Base-by-base conservation (phyloP, 257 asterid genomes). In the Penstemon barbatus region DNA sequence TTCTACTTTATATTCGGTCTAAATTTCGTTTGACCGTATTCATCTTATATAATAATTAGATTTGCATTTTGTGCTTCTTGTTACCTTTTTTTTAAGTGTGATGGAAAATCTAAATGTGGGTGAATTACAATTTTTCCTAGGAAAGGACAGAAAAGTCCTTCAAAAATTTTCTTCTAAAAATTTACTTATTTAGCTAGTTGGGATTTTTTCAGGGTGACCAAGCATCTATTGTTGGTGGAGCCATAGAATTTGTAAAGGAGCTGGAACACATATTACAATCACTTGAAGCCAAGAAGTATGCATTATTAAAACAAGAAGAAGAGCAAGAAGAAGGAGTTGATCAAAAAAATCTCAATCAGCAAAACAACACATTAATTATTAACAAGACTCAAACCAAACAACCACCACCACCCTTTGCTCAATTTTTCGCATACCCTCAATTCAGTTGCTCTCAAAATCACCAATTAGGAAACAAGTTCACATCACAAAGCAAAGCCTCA, bases 141-240 rank as follows among this genome's bases (percentile, higher is more conserved):
- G 7, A 46, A 8, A 46, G 10, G n/a, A 49, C 11, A 49, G 4
- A 8, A 25, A 25, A 25, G 33, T 25, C 33, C 33, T 25, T 25
- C 33, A 15, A 15, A 0, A 0, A 15, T 15, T 15, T 15, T 15
- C 18, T 15, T 15, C 18, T 15, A 15, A 15, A 15, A 15, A 15
- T 15, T 15, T 15, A 15, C 0, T 15, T 15, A 15, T 15, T 15
- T 15, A 15, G 18, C 18, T 15, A 39, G 4, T 3, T 0, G 41
- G 5, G 6, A 5, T 62, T 18, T 0, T 45, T 73, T 68, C 51
- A 93, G 99, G 99, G 97, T 63, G 97, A 94, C 77, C 97, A 94
- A 58, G 97, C 97, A 5, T 94, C 99, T 3, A 87, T 91, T 11
- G 97, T 94, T 41, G 97, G 97, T 11, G 99, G 99, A 7, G 96